phyloP scores from a whole-genome alignment of 169 alveolate species.

The Eimeria maxima region DNA sequence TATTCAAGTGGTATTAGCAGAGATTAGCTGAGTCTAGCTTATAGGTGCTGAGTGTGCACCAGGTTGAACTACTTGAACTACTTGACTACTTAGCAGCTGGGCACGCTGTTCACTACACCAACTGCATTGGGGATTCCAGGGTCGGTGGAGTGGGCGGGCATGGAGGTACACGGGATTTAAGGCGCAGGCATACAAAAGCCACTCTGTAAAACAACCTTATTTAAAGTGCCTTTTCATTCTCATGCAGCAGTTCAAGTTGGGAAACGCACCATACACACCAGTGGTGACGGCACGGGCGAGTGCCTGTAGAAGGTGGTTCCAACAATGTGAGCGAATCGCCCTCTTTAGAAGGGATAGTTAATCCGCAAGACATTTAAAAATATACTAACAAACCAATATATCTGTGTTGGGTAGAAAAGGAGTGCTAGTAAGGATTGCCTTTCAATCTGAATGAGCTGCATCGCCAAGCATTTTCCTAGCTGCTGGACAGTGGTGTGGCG shows the following conservation, averaged over 20 bases:
- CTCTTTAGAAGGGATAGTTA: not conserved
- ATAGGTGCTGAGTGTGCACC: no score
- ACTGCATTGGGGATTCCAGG: slow-evolving; percentile 23
- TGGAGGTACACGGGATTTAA: not conserved
- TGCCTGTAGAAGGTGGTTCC: not conserved
- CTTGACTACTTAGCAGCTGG: no score
- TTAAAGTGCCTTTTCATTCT: not conserved
- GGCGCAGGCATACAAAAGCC: not conserved
- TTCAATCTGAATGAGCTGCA: not conserved
- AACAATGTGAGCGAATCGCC: not conserved
- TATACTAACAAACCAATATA: not conserved
- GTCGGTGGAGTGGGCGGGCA: slow-evolving; percentile 37
- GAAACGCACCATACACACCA: not conserved
- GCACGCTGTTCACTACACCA: no score
- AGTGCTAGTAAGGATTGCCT: not conserved
- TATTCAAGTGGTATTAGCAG: no score
- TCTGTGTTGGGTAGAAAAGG: not conserved
- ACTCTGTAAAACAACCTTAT: not conserved
- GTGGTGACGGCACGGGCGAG: not conserved
- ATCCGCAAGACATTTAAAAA: not conserved
- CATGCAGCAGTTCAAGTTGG: not conserved
- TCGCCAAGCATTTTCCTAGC: not conserved
- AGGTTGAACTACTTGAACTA: no score
- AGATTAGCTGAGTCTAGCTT: no score
- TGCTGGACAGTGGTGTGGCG: not conserved